Conservation (phyloP, 208 protist genomes). For the Leishmania guyanensis region DNA sequence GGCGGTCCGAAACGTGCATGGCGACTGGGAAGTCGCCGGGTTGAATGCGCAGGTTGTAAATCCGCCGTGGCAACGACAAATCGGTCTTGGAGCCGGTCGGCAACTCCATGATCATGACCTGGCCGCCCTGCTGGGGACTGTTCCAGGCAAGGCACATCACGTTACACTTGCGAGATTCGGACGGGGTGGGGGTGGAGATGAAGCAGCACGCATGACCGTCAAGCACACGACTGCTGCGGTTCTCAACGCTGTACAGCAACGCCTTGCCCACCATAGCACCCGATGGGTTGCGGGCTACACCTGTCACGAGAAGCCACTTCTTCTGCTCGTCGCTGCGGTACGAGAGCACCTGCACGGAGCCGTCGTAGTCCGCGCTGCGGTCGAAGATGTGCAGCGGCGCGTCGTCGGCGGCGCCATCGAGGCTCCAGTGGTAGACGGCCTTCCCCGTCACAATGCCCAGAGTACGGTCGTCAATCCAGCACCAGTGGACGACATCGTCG, state of each 20-base stretch:
- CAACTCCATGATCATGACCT: conserved; percentile 93
- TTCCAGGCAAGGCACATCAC: conserved; percentile 96
- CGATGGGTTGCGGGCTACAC: conserved; percentile 84
- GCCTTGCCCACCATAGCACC: conserved; percentile 93
- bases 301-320: conserved; percentile 97
- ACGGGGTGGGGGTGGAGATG: conserved; percentile 73
- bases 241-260: conserved; percentile 98
- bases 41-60: conserved; percentile 65
- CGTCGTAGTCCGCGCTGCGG: conserved; percentile 86
- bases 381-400: conserved; percentile 97
- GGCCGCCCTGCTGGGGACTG: conserved; percentile 74
- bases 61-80: conserved; percentile 57
- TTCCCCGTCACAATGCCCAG: conserved; percentile 96
- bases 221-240: conserved; percentile 93
- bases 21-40: conserved; percentile 98
- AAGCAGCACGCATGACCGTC: conserved; percentile 98
- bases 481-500: conserved; percentile 97
- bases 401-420: conserved; percentile 87
- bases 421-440: conserved; percentile 98
- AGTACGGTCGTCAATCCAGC: conserved; percentile 95
- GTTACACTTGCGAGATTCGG: conserved; percentile 79
- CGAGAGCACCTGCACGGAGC: conserved; percentile 96
- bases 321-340: conserved; percentile 94
- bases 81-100: conserved; percentile 80
- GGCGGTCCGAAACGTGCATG: conserved; percentile 95